Evolutionary conservation across 2,329 filamentous ascomycete species (phyloP).

Genomic region (Ophiostoma montium): DNA sequence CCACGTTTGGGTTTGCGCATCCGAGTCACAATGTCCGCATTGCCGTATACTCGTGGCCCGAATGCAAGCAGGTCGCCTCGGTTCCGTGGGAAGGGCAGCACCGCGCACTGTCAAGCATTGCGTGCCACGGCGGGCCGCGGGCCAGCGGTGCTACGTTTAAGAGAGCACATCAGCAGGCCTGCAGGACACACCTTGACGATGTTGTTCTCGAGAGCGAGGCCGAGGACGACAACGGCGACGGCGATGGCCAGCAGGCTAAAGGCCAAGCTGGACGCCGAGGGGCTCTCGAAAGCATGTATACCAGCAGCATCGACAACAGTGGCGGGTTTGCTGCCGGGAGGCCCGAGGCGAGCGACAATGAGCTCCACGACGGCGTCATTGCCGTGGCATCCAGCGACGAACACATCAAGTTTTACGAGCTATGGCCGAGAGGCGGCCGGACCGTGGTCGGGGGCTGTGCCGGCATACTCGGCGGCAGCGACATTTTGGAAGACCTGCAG

Average conservation of each 20-base stretch:
- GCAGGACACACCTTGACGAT: background rate
- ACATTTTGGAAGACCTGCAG: conserved; percentile 70
- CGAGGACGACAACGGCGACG: conserved; percentile 15
- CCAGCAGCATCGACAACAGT: too few relatives aligned
- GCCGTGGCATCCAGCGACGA: conserved; percentile 86
- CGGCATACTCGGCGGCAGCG: conserved; percentile 64
- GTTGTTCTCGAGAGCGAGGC: conserved; percentile 16
- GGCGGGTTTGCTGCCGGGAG: too few relatives aligned
- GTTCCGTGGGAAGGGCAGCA: conserved; percentile 60
- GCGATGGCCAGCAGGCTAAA: background rate
- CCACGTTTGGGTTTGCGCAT: conserved; percentile 86
- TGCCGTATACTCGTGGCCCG: conserved; percentile 89
- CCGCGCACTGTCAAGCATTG: conserved; percentile 73
- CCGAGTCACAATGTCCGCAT: conserved; percentile 82
- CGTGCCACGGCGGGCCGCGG: conserved; percentile 41
- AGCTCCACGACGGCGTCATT: conserved; percentile 63
- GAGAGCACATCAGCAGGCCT: background rate
- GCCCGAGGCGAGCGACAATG: conserved; percentile 15
- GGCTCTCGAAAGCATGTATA: too few relatives aligned
- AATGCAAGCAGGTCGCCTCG: conserved; percentile 70
- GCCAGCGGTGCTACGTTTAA: background rate
- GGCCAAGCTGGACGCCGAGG: background rate
- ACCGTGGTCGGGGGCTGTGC: conserved; percentile 31
- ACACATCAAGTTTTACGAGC: conserved; percentile 88
- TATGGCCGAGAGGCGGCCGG: conserved; percentile 60